phyloP scores from a whole-genome alignment of 164 flowering plant species.

The Piper betle region DNA sequence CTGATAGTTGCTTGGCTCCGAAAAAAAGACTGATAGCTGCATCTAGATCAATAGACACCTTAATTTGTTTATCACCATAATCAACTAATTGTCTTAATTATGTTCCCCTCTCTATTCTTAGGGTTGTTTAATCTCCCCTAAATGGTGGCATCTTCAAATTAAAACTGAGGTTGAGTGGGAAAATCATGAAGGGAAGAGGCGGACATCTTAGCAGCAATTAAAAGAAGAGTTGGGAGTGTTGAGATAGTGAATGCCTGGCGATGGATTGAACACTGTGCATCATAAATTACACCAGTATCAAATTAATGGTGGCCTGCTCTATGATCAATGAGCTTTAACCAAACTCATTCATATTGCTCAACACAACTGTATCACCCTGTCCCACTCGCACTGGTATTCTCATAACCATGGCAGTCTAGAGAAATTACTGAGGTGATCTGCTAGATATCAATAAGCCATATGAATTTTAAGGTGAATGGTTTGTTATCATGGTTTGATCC shows the following conservation, averaged over 20 bases:
- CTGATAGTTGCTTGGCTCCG: too few relatives aligned
- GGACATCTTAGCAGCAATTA: neutral
- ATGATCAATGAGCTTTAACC: neutral
- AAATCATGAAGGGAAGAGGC: neutral
- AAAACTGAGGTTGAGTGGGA: neutral
- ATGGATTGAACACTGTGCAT: neutral
- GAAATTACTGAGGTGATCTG: too few relatives aligned
- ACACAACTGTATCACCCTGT: neutral
- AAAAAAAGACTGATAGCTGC: neutral
- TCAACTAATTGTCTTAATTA: too few relatives aligned
- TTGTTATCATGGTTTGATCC: too few relatives aligned
- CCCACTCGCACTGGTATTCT: neutral
- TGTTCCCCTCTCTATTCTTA: neutral
- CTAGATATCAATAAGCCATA: too few relatives aligned
- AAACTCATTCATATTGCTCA: neutral
- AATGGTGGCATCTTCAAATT: neutral
- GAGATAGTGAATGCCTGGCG: neutral
- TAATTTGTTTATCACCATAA: neutral
- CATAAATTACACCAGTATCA: neutral
- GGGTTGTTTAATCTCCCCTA: neutral
- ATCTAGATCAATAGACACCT: neutral
- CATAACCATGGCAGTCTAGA: neutral
- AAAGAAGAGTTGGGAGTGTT: neutral
- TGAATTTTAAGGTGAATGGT: too few relatives aligned
- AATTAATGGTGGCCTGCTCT: neutral